Evolutionary conservation across 768 basidiomycete genomes (phyloP).

Genomic region (Hygrocybe coccinea): DNA sequence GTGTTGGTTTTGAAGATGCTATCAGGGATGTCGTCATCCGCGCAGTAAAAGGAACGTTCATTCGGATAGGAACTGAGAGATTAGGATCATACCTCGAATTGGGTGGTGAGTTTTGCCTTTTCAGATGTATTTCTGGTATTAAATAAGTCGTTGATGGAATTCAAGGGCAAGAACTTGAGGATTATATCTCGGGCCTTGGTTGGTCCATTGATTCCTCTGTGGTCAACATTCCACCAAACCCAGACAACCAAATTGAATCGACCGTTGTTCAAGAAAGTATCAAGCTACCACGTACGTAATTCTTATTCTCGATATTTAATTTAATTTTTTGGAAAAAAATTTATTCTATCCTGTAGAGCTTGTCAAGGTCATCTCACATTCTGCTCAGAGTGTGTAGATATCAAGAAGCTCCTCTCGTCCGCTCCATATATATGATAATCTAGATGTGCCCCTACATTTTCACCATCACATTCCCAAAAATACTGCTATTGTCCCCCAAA

Average conservation of each 20-base stretch:
- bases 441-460: background rate
- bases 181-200: conserved; percentile 58
- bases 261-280: conserved; percentile 81
- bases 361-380: conserved; percentile 70
- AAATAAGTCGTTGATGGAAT: background rate
- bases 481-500: conserved; percentile 71
- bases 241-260: conserved; percentile 84
- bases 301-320: conserved; percentile 2
- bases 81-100: conserved; percentile 70
- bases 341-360: too few species aligned
- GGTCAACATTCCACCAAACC: conserved; percentile 72
- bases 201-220: conserved; percentile 59
- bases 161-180: conserved; percentile 52
- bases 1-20: conserved; percentile 77
- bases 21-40: conserved; percentile 72
- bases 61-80: conserved; percentile 60
- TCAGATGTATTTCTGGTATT: background rate
- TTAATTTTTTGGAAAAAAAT: too few species aligned
- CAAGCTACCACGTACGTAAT: conserved; percentile 67
- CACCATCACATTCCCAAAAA: conserved; percentile 38
- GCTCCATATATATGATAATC: background rate
- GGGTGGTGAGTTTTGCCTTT: conserved; percentile 47
- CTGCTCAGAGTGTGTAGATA: conserved; percentile 46
- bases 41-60: conserved; percentile 75
- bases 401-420: conserved; percentile 17